A percentile compares a stretch with the other conserved stretches of the same genome.
These are phyloP conservation scores for Tetrapisispora pingtungensis DNA, from an alignment of 805 yeast genomes.

Conservation along the genomic window DNA sequence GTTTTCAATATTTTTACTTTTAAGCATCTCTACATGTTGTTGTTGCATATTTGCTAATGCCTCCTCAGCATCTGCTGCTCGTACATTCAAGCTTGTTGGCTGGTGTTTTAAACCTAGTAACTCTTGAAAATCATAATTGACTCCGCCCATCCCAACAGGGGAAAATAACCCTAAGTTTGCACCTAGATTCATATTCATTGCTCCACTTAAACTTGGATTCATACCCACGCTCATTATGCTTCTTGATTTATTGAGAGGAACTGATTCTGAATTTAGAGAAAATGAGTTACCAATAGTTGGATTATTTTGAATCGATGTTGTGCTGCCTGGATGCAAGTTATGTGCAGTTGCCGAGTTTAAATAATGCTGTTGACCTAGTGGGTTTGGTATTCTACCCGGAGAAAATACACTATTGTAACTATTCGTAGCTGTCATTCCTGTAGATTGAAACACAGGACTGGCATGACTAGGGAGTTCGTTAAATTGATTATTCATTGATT, in stretches of 20 bases:
- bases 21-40: constrained; percentile 17
- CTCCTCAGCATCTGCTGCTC: constrained; percentile 22
- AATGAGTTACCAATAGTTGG: not conserved
- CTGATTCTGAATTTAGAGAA: constrained; percentile 4
- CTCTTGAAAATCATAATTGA: constrained; percentile 26
- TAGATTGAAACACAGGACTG: constrained; percentile 6
- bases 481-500: not conserved
- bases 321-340: constrained; percentile 1
- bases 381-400: constrained; percentile 7
- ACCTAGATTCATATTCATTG: not conserved
- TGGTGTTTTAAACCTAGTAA: constrained; percentile 15
- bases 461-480: not conserved
- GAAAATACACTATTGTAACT: constrained; percentile 8
- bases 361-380: constrained; percentile 1
- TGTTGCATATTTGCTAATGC: constrained; percentile 27
- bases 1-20: not conserved
- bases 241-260: constrained; percentile 9
- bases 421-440: constrained; percentile 8
- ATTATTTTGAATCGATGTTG: constrained; percentile 5
- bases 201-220: constrained; percentile 2
- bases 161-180: constrained; percentile 15
- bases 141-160: constrained; percentile 27
- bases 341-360: constrained; percentile 1
- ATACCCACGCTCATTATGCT: constrained; percentile 3
- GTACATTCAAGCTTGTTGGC: constrained; percentile 8